These are phyloP conservation scores for Mycogone perniciosa DNA, from an alignment of 2,329 filamentous ascomycete genomes.

Conservation along the genomic window DNA sequence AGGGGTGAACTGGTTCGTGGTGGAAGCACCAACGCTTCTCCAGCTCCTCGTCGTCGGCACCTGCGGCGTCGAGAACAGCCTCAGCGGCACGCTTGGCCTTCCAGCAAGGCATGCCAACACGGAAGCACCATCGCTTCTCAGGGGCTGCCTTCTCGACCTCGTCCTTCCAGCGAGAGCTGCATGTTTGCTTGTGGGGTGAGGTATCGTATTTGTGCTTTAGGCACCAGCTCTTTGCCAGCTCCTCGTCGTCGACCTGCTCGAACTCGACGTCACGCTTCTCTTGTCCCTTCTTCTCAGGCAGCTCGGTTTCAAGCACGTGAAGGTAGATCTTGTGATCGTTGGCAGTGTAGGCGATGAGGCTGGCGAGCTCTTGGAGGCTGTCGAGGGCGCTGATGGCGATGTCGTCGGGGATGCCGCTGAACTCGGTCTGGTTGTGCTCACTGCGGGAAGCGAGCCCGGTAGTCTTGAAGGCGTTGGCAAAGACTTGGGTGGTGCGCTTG, in stretches of 20 bases:
- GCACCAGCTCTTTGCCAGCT: not conserved
- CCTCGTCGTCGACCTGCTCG: slow-evolving; percentile 7
- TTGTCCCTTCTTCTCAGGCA: slow-evolving; percentile 12
- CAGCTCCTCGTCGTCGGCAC: slow-evolving; percentile 5
- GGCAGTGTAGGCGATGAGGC: slow-evolving; percentile 27
- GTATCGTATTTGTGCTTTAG: not conserved
- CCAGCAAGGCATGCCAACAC: slow-evolving; percentile 31
- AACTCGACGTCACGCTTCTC: slow-evolving; percentile 31
- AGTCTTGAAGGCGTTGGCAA: slow-evolving; percentile 19
- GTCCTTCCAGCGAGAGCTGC: not conserved
- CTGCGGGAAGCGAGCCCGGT: slow-evolving; percentile 22
- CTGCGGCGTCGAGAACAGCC: slow-evolving; percentile 27
- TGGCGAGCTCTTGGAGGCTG: slow-evolving; percentile 33
- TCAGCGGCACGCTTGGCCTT: slow-evolving; percentile 34
- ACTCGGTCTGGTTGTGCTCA: slow-evolving; percentile 17
- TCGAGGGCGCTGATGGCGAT: slow-evolving; percentile 33
- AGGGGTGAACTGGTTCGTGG: not conserved
- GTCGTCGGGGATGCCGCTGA: slow-evolving; percentile 29
- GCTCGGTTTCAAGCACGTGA: slow-evolving; percentile 23
- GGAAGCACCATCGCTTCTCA: slow-evolving; percentile 22
- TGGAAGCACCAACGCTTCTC: not conserved
- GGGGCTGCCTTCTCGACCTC: not conserved
- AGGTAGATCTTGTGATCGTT: slow-evolving; percentile 27
- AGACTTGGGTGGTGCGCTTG: slow-evolving; percentile 21
- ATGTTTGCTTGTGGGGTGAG: too few species aligned